These are phyloP conservation scores for Podochytrium sp. DNA, from an alignment of 192 early-diverging fungal genomes.

Conservation along the genomic window DNA sequence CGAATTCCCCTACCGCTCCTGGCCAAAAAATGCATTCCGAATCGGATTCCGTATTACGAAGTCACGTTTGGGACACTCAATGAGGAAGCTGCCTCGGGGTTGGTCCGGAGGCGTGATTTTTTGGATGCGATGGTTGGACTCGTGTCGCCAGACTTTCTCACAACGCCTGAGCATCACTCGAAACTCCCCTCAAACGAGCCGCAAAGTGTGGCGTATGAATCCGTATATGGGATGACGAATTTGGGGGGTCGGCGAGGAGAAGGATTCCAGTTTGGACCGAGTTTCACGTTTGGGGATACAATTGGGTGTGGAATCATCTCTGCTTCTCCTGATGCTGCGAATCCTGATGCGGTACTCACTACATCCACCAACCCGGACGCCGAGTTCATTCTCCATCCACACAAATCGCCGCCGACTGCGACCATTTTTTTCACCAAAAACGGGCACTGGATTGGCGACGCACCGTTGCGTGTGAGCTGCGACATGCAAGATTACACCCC, in stretches of 20 bases:
- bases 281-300: conserved; percentile 33
- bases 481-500: conserved; percentile 26
- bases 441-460: conserved; percentile 49
- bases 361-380: neutral
- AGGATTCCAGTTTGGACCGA: conserved; percentile 33
- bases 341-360: neutral
- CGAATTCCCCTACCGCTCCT: neutral
- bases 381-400: neutral
- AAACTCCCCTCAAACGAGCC: neutral
- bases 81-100: neutral
- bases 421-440: conserved; percentile 49
- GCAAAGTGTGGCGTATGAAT: neutral
- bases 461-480: conserved; percentile 28
- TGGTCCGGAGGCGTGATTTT: neutral
- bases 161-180: too few species aligned
- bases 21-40: neutral
- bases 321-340: neutral
- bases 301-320: conserved; percentile 35
- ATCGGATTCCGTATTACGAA: neutral
- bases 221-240: conserved; percentile 20
- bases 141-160: neutral
- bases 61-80: neutral
- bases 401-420: neutral
- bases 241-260: conserved; percentile 38
- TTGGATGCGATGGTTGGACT: conserved; percentile 11